A percentile compares a stretch with the other conserved stretches of the same genome.
Conservation (phyloP, 1,139 yeast species). For the Yamadazyma triangularis region DNA sequence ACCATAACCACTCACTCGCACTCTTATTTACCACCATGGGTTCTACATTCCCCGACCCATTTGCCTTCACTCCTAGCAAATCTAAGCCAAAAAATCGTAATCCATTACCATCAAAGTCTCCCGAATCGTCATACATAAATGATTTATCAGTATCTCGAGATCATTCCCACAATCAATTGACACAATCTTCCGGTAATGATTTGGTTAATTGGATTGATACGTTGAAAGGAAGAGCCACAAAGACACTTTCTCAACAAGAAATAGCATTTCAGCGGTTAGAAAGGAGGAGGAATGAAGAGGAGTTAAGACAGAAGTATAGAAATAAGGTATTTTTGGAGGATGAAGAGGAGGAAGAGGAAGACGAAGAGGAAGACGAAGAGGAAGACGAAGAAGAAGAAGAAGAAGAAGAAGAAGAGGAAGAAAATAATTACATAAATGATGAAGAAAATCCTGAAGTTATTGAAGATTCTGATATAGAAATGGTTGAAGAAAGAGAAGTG, state of each 20-base stretch:
- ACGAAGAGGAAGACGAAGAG: conserved; percentile 6
- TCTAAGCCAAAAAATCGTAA: too few relatives aligned
- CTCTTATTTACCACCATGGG: too few relatives aligned
- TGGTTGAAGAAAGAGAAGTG: not conserved
- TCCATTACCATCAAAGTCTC: too few relatives aligned
- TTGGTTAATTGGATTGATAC: conserved; percentile 51
- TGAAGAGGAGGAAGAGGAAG: conserved; percentile 4
- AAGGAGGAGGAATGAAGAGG: conserved; percentile 25
- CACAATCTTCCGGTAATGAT: too few relatives aligned
- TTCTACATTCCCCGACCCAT: not conserved
- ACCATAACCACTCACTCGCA: too few relatives aligned
- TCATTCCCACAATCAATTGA: too few relatives aligned
- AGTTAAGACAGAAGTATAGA: conserved; percentile 21
- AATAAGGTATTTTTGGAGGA: conserved; percentile 18
- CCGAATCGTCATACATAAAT: too few relatives aligned
- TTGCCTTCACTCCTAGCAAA: too few relatives aligned
- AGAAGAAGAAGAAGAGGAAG: conserved; percentile 10
- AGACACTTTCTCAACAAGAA: conserved; percentile 33
- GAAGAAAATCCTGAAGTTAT: conserved; percentile 1
- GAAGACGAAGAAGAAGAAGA: conserved; percentile 3
- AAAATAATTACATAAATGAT: conserved; percentile 7
- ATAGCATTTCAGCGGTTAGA: conserved; percentile 33
- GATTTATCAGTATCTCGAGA: too few relatives aligned
- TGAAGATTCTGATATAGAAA: not conserved
- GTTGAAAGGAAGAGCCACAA: conserved; percentile 38